Percentiles rank a stretch among this genome's conserved stretches.
phyloP scores from a whole-genome alignment of 2,329 filamentous ascomycete species.

The Diaporthe sp. region DNA sequence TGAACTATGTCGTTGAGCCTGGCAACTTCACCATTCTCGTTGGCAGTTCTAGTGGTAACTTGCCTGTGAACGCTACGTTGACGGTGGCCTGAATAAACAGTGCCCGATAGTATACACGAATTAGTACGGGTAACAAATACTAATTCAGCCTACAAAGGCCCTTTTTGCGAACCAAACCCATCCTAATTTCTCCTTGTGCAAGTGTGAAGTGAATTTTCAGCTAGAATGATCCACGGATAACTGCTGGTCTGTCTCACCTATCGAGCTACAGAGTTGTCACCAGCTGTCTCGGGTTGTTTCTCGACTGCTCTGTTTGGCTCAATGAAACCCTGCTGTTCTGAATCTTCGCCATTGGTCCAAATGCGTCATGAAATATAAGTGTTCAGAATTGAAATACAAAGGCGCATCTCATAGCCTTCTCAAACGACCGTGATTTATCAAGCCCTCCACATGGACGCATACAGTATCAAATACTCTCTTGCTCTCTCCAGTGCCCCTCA shows the following conservation, averaged over 20 bases:
- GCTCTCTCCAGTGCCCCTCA: background rate
- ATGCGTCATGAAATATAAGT: background rate
- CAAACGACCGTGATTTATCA: background rate
- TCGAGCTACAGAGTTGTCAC: background rate
- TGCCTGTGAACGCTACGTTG: conserved; percentile 69
- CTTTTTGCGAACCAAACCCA: background rate
- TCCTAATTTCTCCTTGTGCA: background rate
- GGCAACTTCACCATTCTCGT: conserved; percentile 76
- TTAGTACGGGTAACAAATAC: background rate
- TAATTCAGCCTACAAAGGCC: background rate
- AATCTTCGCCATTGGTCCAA: too few species aligned
- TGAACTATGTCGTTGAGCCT: conserved; percentile 82
- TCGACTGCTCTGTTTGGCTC: background rate
- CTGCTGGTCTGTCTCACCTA: background rate
- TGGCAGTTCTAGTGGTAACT: conserved; percentile 71
- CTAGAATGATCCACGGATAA: background rate
- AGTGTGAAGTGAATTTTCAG: background rate
- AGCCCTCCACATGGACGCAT: background rate
- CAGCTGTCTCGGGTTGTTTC: background rate
- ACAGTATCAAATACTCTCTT: background rate
- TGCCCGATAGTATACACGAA: background rate
- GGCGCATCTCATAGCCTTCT: background rate
- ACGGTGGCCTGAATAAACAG: conserved; percentile 57
- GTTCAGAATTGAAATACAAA: background rate
- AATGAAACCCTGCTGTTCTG: background rate